Evolutionary conservation across 108 stramenopile species (phyloP).

Genomic region (Cylindrotheca fusiformis): DNA sequence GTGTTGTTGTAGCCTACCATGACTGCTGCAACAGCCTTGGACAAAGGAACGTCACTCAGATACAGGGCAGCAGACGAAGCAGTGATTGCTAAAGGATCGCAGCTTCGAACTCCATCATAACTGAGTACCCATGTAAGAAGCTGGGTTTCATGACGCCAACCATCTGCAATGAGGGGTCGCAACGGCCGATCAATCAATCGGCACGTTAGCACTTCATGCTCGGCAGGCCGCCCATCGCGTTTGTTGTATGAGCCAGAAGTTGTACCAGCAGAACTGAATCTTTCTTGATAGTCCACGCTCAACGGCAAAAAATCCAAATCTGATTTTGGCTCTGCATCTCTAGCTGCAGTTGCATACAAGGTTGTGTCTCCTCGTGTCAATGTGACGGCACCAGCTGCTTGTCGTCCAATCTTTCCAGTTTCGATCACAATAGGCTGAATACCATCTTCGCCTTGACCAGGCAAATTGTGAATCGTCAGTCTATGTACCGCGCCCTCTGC

Average conservation of each 20-base stretch:
- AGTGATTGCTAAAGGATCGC: conserved; percentile 76
- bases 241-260: conserved; percentile 86
- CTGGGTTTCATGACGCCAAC: conserved; percentile 95
- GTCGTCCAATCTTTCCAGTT: conserved; percentile 85
- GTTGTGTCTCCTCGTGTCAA: conserved; percentile 73
- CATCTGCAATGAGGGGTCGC: conserved; percentile 85
- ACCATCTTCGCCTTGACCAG: conserved; percentile 43
- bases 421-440: conserved; percentile 49
- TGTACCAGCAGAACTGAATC: conserved; percentile 81
- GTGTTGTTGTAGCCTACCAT: conserved; percentile 71
- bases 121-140: conserved; percentile 88
- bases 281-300: conserved; percentile 91
- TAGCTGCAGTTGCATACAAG: conserved; percentile 67
- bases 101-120: conserved; percentile 73
- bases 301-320: conserved; percentile 89
- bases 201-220: conserved; percentile 88
- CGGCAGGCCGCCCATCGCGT: conserved; percentile 87
- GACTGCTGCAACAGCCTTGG: conserved; percentile 74
- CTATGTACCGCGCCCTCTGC: conserved; percentile 52
- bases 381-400: conserved; percentile 77
- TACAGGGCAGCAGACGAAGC: conserved; percentile 70
- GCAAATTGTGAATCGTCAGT: conserved; percentile 55
- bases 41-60: conserved; percentile 70
- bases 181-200: conserved; percentile 94
- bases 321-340: conserved; percentile 53